Percentiles rank a stretch among this genome's conserved stretches.
These are phyloP conservation scores for Prosopis cineraria DNA, from an alignment of 306 rosid species.

Conservation along the genomic window DNA sequence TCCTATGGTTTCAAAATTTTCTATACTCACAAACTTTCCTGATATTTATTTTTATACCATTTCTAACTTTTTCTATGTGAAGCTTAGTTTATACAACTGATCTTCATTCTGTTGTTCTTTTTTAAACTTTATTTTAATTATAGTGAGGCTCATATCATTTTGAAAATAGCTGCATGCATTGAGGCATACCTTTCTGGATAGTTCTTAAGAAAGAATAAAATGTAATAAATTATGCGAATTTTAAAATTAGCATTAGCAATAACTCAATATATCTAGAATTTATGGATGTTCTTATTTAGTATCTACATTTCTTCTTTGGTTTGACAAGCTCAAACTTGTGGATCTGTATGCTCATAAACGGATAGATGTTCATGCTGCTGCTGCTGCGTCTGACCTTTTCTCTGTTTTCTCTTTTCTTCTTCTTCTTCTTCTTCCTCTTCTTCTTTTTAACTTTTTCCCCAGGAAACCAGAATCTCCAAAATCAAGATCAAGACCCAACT, in stretches of 20 bases:
- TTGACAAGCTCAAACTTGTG: conserved; percentile 25
- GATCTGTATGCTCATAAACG: background rate
- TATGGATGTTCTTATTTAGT: conserved; percentile 22
- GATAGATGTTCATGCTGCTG: background rate
- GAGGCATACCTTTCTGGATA: conserved; percentile 14
- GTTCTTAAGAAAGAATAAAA: background rate
- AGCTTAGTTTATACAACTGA: background rate
- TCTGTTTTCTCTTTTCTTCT: no score
- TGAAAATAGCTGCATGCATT: background rate
- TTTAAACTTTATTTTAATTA: background rate
- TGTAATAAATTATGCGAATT: conserved; percentile 8
- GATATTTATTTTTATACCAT: background rate
- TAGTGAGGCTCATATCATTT: background rate
- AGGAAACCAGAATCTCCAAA: conserved; percentile 97
- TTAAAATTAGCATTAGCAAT: background rate
- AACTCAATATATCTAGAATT: background rate
- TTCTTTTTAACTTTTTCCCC: conserved; percentile 19
- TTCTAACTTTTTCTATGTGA: background rate
- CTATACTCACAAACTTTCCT: background rate
- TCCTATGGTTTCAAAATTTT: background rate
- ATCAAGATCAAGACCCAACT: conserved; percentile 65
- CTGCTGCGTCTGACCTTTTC: background rate
- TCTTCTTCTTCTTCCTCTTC: no score
- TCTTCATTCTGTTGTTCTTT: background rate
- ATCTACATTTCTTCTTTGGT: conserved; percentile 27